Evolutionary conservation across 2,329 filamentous ascomycete genomes (phyloP).

Genomic region (Plenodomus tracheiphilus): DNA sequence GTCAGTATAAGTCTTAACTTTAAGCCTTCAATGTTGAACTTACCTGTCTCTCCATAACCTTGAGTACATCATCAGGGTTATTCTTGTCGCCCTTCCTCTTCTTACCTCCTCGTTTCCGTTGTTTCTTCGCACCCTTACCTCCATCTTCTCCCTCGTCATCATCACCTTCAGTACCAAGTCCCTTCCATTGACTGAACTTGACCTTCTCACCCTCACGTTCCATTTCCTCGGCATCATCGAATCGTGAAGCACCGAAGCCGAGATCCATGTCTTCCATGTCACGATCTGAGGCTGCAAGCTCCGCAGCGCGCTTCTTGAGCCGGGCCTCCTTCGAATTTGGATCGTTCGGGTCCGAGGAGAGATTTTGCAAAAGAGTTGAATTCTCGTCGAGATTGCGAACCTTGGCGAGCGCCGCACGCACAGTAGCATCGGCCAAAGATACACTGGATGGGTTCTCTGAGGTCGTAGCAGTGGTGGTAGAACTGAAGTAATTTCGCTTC

Average conservation of each 20-base stretch:
- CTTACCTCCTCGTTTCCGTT: conserved; percentile 71
- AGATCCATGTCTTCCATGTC: conserved; percentile 92
- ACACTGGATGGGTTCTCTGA: conserved; percentile 39
- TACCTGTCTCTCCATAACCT: conserved; percentile 68
- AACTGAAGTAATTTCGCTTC: conserved; percentile 29
- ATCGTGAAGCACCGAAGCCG: conserved; percentile 86
- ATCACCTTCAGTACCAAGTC: conserved; percentile 57
- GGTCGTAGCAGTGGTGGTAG: conserved; percentile 8
- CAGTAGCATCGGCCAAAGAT: conserved; percentile 69
- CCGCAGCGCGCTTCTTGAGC: conserved; percentile 63
- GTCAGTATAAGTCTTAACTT: not conserved
- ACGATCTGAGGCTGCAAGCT: conserved; percentile 72
- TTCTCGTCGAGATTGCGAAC: conserved; percentile 60
- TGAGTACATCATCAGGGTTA: conserved; percentile 77
- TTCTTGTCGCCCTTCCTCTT: conserved; percentile 80
- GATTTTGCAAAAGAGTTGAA: conserved; percentile 49
- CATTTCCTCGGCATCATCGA: conserved; percentile 85
- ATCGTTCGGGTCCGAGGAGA: conserved; percentile 25
- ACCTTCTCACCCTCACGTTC: conserved; percentile 62
- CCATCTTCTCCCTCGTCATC: conserved; percentile 50
- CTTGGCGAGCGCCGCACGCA: conserved; percentile 83
- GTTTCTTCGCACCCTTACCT: conserved; percentile 56
- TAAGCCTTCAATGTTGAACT: conserved; percentile 32
- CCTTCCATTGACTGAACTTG: conserved; percentile 68
- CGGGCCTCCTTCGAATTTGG: conserved; percentile 64